Evolutionary conservation across 1,284 basidiomycete species (phyloP).

Genomic region (Porodaedalea pini): DNA sequence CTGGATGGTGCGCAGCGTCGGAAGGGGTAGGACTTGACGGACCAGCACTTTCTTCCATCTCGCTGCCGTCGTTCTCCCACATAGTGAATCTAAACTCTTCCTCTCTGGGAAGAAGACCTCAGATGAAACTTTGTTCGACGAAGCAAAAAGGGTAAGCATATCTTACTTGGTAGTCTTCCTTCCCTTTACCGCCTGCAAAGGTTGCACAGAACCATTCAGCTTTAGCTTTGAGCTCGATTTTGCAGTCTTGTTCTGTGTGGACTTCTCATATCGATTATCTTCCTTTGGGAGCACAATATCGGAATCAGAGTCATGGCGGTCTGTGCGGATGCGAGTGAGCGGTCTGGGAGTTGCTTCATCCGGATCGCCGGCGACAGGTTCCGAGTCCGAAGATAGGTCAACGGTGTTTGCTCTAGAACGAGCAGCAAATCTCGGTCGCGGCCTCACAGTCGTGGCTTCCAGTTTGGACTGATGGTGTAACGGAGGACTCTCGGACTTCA

Average conservation of each 20-base stretch:
- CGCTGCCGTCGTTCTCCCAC: slow-evolving; percentile 2
- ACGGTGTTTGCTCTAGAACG: not conserved
- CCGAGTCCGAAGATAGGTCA: slow-evolving; percentile 1
- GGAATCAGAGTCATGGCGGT: not conserved
- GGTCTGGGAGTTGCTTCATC: slow-evolving; percentile 4
- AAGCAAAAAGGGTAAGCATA: not conserved
- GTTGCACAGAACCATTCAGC: not conserved
- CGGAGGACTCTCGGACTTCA: not conserved
- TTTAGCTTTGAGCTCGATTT: not conserved
- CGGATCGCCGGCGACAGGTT: not conserved
- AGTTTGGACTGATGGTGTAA: not conserved
- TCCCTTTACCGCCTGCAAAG: slow-evolving; percentile 1
- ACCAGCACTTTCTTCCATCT: not conserved
- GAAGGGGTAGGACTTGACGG: not conserved
- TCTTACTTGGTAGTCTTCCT: slow-evolving; percentile 3
- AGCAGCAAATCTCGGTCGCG: not conserved
- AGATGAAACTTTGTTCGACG: not conserved
- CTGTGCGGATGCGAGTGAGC: not conserved
- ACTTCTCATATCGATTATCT: not conserved
- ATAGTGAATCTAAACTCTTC: not conserved
- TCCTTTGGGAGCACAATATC: not conserved
- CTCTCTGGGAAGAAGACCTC: not conserved
- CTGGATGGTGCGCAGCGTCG: not conserved
- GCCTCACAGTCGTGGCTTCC: not conserved
- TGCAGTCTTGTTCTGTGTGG: not conserved